Evolutionary conservation across 169 alveolate genomes (phyloP), one percentile per base, ranked within the genome.

Genomic region (Cyclospora cayetanensis): DNA sequence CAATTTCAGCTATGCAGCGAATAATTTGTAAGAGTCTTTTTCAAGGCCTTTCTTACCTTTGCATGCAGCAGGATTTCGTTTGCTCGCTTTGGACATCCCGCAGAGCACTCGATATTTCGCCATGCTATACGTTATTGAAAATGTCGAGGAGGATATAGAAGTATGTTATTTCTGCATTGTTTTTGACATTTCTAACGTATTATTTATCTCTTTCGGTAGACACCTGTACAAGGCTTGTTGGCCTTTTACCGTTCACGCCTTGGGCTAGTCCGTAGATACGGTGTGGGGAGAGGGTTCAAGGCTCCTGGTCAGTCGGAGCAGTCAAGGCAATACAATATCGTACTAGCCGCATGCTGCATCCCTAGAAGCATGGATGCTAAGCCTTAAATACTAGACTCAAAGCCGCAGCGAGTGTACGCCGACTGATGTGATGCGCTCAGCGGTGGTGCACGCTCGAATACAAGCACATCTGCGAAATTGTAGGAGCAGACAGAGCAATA

Each of bases 371-470:
- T n/a, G n/a, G n/a, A n/a, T n/a, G n/a, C n/a, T n/a, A n/a, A n/a
- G n/a, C n/a, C n/a, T n/a, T n/a, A n/a, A n/a, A n/a, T n/a, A n/a
- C n/a, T n/a, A n/a, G n/a, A n/a, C n/a, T n/a, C n/a, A n/a, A n/a
- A n/a, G n/a, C n/a, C n/a, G n/a, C n/a, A n/a, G n/a, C n/a, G n/a
- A n/a, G n/a, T n/a, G n/a, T n/a, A n/a, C n/a, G n/a, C n/a, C n/a
- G n/a, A n/a, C n/a, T n/a, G n/a, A n/a, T n/a, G n/a, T n/a, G n/a
- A n/a, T 31, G 7, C 50, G 63, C 29, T 27, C 90, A 93, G 89
- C 90, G 84, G 25, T 93, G 95, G 95, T 90, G 95, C 50, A 74
- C 65, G 43, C 89, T 90, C 7, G 95, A 93, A 89, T 93, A 93
- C 77, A 68, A 66, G 60, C 95, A 93, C 85, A 93, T 93, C 79